Evolutionary conservation across 192 early-diverging fungal genomes (phyloP).

Genomic region (Coemansia sp.): DNA sequence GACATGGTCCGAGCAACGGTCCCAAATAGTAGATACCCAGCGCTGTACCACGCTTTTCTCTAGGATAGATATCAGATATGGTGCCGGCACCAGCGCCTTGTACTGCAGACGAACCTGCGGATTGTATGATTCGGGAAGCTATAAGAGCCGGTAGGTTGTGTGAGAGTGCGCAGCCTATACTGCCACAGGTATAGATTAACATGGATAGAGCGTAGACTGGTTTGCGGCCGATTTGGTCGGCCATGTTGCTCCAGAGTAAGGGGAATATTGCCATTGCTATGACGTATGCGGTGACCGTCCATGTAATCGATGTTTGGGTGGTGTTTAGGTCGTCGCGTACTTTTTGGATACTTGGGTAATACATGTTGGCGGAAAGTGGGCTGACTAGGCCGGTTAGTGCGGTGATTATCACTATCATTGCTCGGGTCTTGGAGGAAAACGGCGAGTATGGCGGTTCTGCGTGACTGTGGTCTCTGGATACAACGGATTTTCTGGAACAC

Average conservation of each 20-base stretch:
- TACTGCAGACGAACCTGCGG: conserved; percentile 54
- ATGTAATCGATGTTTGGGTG: conserved; percentile 37
- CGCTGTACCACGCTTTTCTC: conserved; percentile 57
- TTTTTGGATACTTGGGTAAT: conserved; percentile 47
- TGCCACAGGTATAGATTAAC: conserved; percentile 48
- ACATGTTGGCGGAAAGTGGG: conserved; percentile 57
- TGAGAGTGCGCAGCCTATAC: conserved; percentile 55
- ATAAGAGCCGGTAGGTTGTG: conserved; percentile 36
- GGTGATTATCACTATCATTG: conserved; percentile 41
- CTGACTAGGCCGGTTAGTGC: conserved; percentile 52
- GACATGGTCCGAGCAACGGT: conserved; percentile 54
- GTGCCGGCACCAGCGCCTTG: conserved; percentile 56
- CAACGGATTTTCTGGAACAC: neutral
- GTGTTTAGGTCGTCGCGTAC: conserved; percentile 50
- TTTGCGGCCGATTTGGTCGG: conserved; percentile 57
- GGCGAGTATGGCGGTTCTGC: conserved; percentile 44
- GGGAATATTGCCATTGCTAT: conserved; percentile 58
- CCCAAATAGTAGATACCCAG: conserved; percentile 59
- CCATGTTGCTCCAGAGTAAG: conserved; percentile 57
- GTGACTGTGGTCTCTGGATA: neutral
- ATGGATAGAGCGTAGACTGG: conserved; percentile 47
- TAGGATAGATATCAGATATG: conserved; percentile 59
- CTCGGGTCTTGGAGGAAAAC: conserved; percentile 31
- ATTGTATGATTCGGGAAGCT: conserved; percentile 53
- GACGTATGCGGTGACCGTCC: conserved; percentile 53